Base-by-base conservation (phyloP, 1,284 basidiomycete genomes). In the Volvariella surrecta region DNA sequence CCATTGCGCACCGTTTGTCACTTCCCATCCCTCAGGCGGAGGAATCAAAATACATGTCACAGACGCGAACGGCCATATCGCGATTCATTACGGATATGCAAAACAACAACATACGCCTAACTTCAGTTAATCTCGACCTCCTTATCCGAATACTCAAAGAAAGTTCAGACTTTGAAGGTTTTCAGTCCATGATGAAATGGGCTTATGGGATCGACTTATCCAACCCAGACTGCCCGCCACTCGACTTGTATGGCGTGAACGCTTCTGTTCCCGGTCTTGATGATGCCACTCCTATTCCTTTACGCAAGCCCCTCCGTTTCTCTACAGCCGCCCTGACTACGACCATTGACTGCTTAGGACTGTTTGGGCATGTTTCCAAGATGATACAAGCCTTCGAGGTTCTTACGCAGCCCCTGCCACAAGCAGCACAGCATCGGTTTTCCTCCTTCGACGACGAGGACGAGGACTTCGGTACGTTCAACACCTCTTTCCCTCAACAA, bases 331-430 rank as follows among this genome's bases (percentile, higher is more conserved):
- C 79, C 1, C 70, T 89, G 30, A 88, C 88, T 56, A 83, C 76
- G 10, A 74, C 75, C 38, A 61, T 89, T 47, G 81, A 87, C 48
- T 71, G 77, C 52, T 68, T 86, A 3, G 85, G 84, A 6, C 69
- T 70, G 8, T 52, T 68, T 11, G 70, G 74, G 8, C 60, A 79
- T 45, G 58, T 83, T 40, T 77, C 82, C 2, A 78, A 76, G 53
- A 71, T 89, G 56, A 70, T 89, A 1, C 74, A 79, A 52, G 68
- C 77, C 0, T 89, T 88, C 53, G 86, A 89, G 52, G 79, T 84
- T 17, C 71, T 88, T 48, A 84, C 84, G 0, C 70, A 74, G 37
- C 82, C 83, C 10, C 68, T 88, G 18, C 79, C 62, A 40, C 53
- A 62, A 53, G 62, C 70, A 19, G 62, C 53, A 49, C 59, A 67